Evolutionary conservation across 176 grass and related monocot species (phyloP).

Genomic region (Oryza punctata): DNA sequence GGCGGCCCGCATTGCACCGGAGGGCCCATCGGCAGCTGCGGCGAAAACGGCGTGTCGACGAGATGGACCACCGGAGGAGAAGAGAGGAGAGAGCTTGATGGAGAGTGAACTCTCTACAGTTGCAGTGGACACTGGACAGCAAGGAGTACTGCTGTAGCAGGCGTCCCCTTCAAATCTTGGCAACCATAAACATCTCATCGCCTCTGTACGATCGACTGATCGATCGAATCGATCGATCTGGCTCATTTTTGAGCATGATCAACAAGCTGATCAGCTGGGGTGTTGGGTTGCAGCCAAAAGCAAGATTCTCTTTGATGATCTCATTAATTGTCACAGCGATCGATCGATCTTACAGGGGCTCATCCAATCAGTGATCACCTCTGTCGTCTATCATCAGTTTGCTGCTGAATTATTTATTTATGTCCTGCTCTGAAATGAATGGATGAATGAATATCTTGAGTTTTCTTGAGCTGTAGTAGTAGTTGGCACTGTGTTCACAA

Average conservation of each 20-base stretch:
- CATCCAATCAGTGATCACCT: constrained; percentile 29
- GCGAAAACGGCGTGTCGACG: constrained; percentile 19
- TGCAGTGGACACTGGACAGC: not conserved
- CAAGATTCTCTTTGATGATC: constrained; percentile 37
- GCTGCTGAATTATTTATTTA: not conserved
- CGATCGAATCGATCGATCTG: constrained; percentile 18
- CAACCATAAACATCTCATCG: constrained; percentile 44
- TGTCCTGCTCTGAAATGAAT: not conserved
- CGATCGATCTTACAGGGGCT: constrained; percentile 8
- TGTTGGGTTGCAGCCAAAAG: constrained; percentile 40
- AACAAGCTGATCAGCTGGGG: not conserved
- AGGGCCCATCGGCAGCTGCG: constrained; percentile 17
- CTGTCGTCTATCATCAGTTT: not conserved
- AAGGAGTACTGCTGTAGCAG: constrained; percentile 18
- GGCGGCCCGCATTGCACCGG: not conserved
- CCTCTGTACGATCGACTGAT: constrained; percentile 23
- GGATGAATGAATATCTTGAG: too few species aligned
- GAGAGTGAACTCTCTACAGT: constrained; percentile 19
- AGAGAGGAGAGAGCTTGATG: not conserved
- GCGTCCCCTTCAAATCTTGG: constrained; percentile 44
- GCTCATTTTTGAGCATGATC: constrained; percentile 27
- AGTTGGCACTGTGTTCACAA: not conserved
- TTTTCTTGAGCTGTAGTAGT: not conserved
- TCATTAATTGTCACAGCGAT: not conserved
- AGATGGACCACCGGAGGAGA: not conserved